Percentiles rank a stretch among this genome's conserved stretches.
Evolutionary conservation across 257 asterid species (phyloP).

Genomic region (Mentha longifolia): DNA sequence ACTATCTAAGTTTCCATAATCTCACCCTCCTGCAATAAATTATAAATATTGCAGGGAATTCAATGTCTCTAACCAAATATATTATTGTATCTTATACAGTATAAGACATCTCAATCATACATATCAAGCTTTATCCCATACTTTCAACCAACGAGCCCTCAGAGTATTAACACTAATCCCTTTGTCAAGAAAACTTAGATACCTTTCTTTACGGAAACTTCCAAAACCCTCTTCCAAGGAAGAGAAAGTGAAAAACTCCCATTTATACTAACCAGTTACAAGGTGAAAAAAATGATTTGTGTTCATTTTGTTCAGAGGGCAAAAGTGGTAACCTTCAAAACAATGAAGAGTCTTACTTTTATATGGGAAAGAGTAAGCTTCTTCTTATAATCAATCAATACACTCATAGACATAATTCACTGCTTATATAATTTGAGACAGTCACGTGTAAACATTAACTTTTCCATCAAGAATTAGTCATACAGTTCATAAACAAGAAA

Average conservation of each 20-base stretch:
- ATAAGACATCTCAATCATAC: no score
- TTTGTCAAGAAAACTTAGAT: slow-evolving; percentile 10
- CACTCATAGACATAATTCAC: background rate
- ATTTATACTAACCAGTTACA: background rate
- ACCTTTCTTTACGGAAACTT: slow-evolving; percentile 9
- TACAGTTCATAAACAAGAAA: background rate
- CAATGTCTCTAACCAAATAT: no score
- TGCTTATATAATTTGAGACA: background rate
- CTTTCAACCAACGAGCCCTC: no score
- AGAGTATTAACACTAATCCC: background rate
- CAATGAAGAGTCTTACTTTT: background rate
- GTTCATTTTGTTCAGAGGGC: background rate
- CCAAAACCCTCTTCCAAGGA: slow-evolving; percentile 1
- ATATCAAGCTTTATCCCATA: no score
- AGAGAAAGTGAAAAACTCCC: no score
- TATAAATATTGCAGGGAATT: no score
- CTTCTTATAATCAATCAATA: background rate
- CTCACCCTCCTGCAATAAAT: no score
- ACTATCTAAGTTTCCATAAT: no score
- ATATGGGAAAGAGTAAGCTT: background rate
- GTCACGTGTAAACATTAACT: background rate
- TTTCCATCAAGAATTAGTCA: background rate
- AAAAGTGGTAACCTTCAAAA: background rate
- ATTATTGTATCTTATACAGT: no score
- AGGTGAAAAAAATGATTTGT: background rate